Percentiles rank a stretch among this genome's conserved stretches.
Evolutionary conservation across 345 rosid species (phyloP).

Genomic region (Salix purpurea): DNA sequence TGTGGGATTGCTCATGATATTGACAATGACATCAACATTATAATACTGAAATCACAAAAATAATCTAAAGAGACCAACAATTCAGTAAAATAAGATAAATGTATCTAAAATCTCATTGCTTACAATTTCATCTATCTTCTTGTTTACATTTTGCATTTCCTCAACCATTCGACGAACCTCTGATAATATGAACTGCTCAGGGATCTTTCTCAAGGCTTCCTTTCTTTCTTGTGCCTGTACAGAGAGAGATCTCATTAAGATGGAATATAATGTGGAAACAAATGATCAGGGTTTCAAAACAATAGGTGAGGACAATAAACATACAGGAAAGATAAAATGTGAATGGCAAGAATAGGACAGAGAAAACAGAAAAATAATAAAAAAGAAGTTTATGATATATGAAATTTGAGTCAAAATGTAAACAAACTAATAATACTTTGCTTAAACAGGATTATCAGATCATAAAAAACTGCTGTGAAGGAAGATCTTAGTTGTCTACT

Average conservation of each 20-base stretch:
- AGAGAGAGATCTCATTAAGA: conserved; percentile 1
- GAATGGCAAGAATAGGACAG: no score
- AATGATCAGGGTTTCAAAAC: neutral
- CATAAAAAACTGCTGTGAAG: neutral
- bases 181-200: conserved; percentile 66
- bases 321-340: no score
- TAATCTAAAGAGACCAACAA: neutral
- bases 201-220: conserved; percentile 61
- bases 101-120: conserved; percentile 12
- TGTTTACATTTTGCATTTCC: conserved; percentile 78
- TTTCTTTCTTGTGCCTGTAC: conserved; percentile 69
- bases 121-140: conserved; percentile 81
- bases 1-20: neutral
- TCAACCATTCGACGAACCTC: conserved; percentile 92
- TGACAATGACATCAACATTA: neutral
- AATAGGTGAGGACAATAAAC: no score
- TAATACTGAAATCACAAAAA: neutral
- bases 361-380: no score
- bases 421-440: neutral
- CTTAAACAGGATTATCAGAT: neutral
- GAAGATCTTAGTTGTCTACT: neutral
- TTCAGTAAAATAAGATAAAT: neutral
- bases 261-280: neutral
- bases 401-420: no score
- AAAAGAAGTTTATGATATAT: no score